phyloP scores from a whole-genome alignment of 176 grass and related monocot genomes.

The Oropetium thomaeum region DNA sequence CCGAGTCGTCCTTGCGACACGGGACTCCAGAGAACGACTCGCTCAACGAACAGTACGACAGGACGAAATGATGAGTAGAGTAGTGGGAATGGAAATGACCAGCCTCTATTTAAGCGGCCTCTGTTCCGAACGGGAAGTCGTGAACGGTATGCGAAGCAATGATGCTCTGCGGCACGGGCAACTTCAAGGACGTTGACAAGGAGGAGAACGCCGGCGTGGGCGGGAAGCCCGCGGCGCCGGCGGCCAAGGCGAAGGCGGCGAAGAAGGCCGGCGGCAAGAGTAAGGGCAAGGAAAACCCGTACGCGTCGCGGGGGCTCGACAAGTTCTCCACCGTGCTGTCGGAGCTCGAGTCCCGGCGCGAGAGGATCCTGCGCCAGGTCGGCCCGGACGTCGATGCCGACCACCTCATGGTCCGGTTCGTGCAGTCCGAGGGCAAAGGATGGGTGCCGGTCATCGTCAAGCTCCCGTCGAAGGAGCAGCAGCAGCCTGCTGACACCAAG shows the following conservation, averaged over 20 bases:
- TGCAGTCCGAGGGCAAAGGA: slow-evolving; percentile 48
- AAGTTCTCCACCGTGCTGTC: slow-evolving; percentile 83
- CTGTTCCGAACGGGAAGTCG: not conserved
- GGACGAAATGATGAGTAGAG: not conserved
- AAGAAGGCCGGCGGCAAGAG: not conserved
- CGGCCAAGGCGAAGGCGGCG: not conserved
- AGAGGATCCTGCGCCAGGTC: slow-evolving; percentile 57
- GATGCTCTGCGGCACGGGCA: slow-evolving; percentile 53
- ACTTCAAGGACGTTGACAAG: slow-evolving; percentile 55
- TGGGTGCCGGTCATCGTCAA: slow-evolving; percentile 78
- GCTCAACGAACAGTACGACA: not conserved
- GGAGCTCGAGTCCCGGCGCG: slow-evolving; percentile 71
- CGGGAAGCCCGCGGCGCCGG: not conserved
- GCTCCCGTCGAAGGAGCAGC: slow-evolving; percentile 41
- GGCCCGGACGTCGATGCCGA: slow-evolving; percentile 33
- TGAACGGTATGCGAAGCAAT: slow-evolving; percentile 32
- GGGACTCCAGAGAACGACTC: not conserved
- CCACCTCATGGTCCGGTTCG: slow-evolving; percentile 66
- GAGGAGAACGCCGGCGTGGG: not conserved
- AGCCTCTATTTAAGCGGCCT: slow-evolving; percentile 6
- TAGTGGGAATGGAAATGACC: not conserved
- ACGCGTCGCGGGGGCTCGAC: slow-evolving; percentile 73
- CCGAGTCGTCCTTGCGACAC: not conserved
- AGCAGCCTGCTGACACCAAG: slow-evolving; percentile 5
- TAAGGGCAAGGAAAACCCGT: slow-evolving; percentile 62